Percentiles rank a stretch among this genome's conserved stretches.
phyloP scores from a whole-genome alignment of 768 basidiomycete genomes.

The Agrocybe pediades region DNA sequence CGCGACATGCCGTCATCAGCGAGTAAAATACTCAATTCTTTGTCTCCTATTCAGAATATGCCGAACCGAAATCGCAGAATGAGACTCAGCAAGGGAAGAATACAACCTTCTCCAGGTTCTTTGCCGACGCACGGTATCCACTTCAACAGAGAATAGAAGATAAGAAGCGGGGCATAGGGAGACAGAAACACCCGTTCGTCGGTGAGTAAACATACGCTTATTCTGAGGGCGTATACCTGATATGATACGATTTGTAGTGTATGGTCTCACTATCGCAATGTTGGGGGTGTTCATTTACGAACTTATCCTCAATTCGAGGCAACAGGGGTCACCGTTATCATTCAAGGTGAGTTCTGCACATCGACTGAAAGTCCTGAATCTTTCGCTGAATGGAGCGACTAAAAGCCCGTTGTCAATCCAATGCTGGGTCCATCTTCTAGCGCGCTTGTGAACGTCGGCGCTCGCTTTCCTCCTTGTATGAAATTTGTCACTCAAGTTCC shows the following conservation, averaged over 20 bases:
- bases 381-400: no score
- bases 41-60: constrained; percentile 53
- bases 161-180: constrained; percentile 82
- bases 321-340: constrained; percentile 84
- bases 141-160: constrained; percentile 83
- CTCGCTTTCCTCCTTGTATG: constrained; percentile 94
- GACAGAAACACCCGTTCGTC: constrained; percentile 78
- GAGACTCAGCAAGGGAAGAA: constrained; percentile 39
- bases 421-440: constrained; percentile 90
- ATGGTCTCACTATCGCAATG: constrained; percentile 67
- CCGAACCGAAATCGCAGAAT: constrained; percentile 43
- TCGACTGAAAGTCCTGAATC: no score
- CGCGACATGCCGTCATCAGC: background rate
- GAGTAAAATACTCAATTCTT: background rate
- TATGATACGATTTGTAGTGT: constrained; percentile 44
- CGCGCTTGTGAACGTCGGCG: constrained; percentile 84
- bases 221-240: constrained; percentile 10
- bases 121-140: constrained; percentile 57
- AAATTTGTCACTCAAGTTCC: constrained; percentile 63
- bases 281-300: constrained; percentile 81
- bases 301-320: constrained; percentile 69
- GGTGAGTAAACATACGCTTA: constrained; percentile 42
- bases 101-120: constrained; percentile 39
- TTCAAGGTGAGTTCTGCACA: constrained; percentile 74
- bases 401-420: constrained; percentile 77